Evolutionary conservation across 768 basidiomycete species (phyloP).

Genomic region (Hydnum rufescens): DNA sequence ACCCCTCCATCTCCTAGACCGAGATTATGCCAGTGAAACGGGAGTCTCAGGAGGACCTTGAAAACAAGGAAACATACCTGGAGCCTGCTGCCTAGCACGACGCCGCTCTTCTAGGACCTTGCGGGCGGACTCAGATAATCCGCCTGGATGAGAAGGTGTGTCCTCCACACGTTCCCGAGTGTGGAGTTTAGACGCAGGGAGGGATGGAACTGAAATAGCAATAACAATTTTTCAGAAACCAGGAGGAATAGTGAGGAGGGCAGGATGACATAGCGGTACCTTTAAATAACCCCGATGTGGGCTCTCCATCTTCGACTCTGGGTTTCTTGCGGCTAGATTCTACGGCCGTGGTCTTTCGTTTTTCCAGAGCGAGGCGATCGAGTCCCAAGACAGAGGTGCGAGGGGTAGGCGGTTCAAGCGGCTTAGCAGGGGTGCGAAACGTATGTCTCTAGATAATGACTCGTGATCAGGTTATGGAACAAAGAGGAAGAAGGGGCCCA

Average conservation of each 20-base stretch:
- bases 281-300: slow-evolving; percentile 54
- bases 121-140: slow-evolving; percentile 58
- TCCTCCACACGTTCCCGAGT: slow-evolving; percentile 63
- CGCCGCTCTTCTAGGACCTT: slow-evolving; percentile 60
- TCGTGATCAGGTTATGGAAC: slow-evolving; percentile 7
- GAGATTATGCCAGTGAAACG: background rate
- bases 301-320: slow-evolving; percentile 29
- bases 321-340: slow-evolving; percentile 45
- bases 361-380: slow-evolving; percentile 76
- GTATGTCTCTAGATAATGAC: slow-evolving; percentile 39
- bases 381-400: slow-evolving; percentile 67
- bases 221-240: background rate
- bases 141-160: slow-evolving; percentile 85
- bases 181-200: slow-evolving; percentile 41
- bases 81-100: slow-evolving; percentile 44
- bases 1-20: slow-evolving; percentile 28
- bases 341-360: slow-evolving; percentile 37
- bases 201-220: slow-evolving; percentile 40
- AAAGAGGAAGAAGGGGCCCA: slow-evolving; percentile 9
- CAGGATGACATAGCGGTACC: slow-evolving; percentile 23
- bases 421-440: slow-evolving; percentile 56
- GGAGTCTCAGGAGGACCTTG: slow-evolving; percentile 1
- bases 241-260: background rate
- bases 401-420: slow-evolving; percentile 58
- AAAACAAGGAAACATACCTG: slow-evolving; percentile 29